These are phyloP conservation scores for Colletotrichum trifolii DNA, from an alignment of 2,329 filamentous ascomycete genomes.

Conservation along the genomic window DNA sequence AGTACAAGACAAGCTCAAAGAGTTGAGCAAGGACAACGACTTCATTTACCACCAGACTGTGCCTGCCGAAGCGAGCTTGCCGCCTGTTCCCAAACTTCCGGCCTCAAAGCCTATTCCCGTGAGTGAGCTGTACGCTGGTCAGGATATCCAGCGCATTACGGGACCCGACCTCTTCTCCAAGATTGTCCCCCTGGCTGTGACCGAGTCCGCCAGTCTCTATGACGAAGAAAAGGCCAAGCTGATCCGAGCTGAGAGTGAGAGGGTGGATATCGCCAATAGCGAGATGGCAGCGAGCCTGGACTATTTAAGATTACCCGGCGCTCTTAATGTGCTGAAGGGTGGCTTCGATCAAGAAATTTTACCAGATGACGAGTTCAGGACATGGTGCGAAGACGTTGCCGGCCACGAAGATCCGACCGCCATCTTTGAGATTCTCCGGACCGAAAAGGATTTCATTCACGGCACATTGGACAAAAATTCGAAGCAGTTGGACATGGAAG, in stretches of 20 bases:
- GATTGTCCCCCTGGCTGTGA: slow-evolving; percentile 95
- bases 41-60: slow-evolving; percentile 97
- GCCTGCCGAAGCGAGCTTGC: slow-evolving; percentile 83
- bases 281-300: slow-evolving; percentile 97
- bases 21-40: slow-evolving; percentile 91
- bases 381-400: slow-evolving; percentile 93
- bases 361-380: slow-evolving; percentile 90
- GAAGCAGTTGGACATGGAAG: slow-evolving; percentile 95
- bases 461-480: slow-evolving; percentile 80
- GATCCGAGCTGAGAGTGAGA: slow-evolving; percentile 91
- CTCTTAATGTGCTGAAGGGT: slow-evolving; percentile 90
- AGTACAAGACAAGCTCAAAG: slow-evolving; percentile 82
- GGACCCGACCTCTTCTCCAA: slow-evolving; percentile 97
- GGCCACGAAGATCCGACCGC: slow-evolving; percentile 82
- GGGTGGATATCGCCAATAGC: slow-evolving; percentile 90
- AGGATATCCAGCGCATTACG: slow-evolving; percentile 96
- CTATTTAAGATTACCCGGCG: slow-evolving; percentile 89
- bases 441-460: slow-evolving; percentile 81
- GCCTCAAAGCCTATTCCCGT: slow-evolving; percentile 98
- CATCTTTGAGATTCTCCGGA: slow-evolving; percentile 82
- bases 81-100: slow-evolving; percentile 87
- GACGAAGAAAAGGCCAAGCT: slow-evolving; percentile 99
- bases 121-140: slow-evolving; percentile 94
- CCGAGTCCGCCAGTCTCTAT: slow-evolving; percentile 95
- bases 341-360: slow-evolving; percentile 89